Base-by-base conservation (phyloP, 2,329 filamentous ascomycete species). In the Nothopassalora personata region DNA sequence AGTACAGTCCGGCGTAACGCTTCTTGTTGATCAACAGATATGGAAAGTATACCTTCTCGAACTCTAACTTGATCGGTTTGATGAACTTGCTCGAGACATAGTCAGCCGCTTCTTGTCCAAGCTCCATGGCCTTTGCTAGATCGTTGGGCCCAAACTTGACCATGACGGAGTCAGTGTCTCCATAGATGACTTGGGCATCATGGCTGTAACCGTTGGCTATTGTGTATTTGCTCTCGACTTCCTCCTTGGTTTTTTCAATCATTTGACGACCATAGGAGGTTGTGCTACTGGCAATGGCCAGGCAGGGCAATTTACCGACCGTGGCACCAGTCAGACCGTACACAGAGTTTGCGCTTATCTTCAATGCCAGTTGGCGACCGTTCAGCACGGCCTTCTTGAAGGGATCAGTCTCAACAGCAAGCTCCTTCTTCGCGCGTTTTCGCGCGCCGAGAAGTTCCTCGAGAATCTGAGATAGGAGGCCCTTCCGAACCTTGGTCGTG, bases 21-120 rank as follows among this genome's bases (percentile, higher is more conserved):
- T 99, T 99, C 81, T 99, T 99, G 85, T 99, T 99, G 85, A 99
- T 99, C 54, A 99, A 82, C 34, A 99, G 82, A 72, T 99, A 99
- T 0, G 94, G 94, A 73, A 89, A 99, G 76, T 99, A 99, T 0
- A 99, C 93, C 77, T 99, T 99, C 75, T 99, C 94, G 76, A 99
- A 99, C 74, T 99, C 94, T 33, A 99, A 84, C 78, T 97, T 99
- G 81, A 99, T 99, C 4, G 94, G 94, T 71, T 94, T 95, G 73
- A 92, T 80, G 72, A 99, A 99, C 73, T 97, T 96, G 49, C 84
- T 83, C 4, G 94, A 97, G 45, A 99, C 94, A 67, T 81, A 95
- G 19, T 87, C 81, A 0, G 94, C 89, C 10, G 94, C 94, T 73
- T 99, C 92, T 71, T 96, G 84, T n/a, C 94, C 94, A 27, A 99